phyloP scores from a whole-genome alignment of 2,329 filamentous ascomycete genomes.

The Fusarium sp. region DNA sequence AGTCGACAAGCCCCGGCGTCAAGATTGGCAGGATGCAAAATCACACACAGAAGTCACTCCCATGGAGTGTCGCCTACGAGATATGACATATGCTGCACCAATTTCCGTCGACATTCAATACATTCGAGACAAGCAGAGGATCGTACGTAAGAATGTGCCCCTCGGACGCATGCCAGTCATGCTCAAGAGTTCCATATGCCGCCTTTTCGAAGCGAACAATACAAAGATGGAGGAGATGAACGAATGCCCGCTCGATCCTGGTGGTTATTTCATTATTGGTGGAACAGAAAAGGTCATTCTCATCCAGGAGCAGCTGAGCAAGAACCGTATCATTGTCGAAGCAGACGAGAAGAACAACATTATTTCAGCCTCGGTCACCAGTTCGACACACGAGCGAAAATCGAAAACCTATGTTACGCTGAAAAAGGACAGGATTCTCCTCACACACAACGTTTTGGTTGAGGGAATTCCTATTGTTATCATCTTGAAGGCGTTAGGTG shows the following conservation, averaged over 20 bases:
- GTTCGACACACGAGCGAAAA: conserved; percentile 96
- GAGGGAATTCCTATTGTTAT: conserved; percentile 97
- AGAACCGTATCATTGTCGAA: conserved; percentile 98
- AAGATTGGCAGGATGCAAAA: conserved; percentile 78
- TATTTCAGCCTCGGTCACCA: conserved; percentile 95
- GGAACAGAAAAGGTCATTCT: conserved; percentile 99
- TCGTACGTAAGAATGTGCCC: conserved; percentile 79
- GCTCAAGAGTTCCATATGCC: conserved; percentile 94
- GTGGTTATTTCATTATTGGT: conserved; percentile 97
- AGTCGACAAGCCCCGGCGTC: conserved; percentile 82
- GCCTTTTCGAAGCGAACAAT: conserved; percentile 84
- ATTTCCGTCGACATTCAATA: conserved; percentile 95
- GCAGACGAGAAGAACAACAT: conserved; percentile 90
- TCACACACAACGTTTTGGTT: conserved; percentile 92
- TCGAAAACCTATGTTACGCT: conserved; percentile 96
- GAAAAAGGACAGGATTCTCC: conserved; percentile 90
- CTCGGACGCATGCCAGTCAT: conserved; percentile 96
- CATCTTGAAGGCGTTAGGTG: conserved; percentile 90
- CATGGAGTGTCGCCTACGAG: conserved; percentile 94
- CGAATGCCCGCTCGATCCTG: conserved; percentile 94
- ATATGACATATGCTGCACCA: conserved; percentile 97
- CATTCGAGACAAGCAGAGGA: conserved; percentile 79
- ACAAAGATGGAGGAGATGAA: conserved; percentile 91
- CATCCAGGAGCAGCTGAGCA: conserved; percentile 98
- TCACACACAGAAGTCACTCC: conserved; percentile 83